Percentiles rank a stretch among this genome's conserved stretches.
phyloP scores from a whole-genome alignment of 2,329 filamentous ascomycete genomes.

The Thermoascus crustaceus region DNA sequence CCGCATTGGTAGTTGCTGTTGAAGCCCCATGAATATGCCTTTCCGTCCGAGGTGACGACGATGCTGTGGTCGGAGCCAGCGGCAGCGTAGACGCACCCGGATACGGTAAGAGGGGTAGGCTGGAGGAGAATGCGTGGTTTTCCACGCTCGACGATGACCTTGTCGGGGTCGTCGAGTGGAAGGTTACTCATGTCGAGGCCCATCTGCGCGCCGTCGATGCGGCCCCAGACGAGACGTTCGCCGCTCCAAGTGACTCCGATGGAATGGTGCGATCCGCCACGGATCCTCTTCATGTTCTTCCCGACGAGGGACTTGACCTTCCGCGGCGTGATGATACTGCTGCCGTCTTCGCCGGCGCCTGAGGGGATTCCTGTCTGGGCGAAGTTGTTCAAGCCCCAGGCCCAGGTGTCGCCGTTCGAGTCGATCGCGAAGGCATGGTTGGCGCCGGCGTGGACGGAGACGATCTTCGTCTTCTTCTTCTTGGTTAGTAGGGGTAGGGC shows the following conservation, averaged over 20 bases:
- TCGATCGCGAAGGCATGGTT: constrained; percentile 43
- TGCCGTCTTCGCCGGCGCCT: constrained; percentile 51
- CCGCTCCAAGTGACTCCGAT: constrained; percentile 52
- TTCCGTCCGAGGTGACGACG: constrained; percentile 9
- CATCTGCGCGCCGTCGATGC: constrained; percentile 46
- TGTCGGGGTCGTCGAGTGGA: constrained; percentile 1
- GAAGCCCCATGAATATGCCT: constrained; percentile 12
- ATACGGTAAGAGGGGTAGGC: constrained; percentile 6
- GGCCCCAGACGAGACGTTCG: constrained; percentile 54
- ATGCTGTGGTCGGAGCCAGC: constrained; percentile 12
- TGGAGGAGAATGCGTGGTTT: constrained; percentile 8
- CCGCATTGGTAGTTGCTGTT: constrained; percentile 10
- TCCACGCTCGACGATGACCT: constrained; percentile 4
- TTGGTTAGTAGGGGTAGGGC: no score
- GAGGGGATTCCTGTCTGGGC: constrained; percentile 61
- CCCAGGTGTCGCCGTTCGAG: constrained; percentile 41
- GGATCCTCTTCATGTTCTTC: constrained; percentile 40
- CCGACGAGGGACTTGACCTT: constrained; percentile 52
- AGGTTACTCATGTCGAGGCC: constrained; percentile 5
- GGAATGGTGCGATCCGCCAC: constrained; percentile 62
- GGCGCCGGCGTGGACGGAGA: constrained; percentile 26
- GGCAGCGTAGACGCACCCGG: constrained; percentile 2
- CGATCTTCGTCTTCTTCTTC: constrained; percentile 43
- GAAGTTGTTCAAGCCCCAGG: constrained; percentile 76
- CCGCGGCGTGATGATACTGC: constrained; percentile 53